Evolutionary conservation across 1,139 yeast genomes (phyloP).

Genomic region (Debaryomyces udenii): DNA sequence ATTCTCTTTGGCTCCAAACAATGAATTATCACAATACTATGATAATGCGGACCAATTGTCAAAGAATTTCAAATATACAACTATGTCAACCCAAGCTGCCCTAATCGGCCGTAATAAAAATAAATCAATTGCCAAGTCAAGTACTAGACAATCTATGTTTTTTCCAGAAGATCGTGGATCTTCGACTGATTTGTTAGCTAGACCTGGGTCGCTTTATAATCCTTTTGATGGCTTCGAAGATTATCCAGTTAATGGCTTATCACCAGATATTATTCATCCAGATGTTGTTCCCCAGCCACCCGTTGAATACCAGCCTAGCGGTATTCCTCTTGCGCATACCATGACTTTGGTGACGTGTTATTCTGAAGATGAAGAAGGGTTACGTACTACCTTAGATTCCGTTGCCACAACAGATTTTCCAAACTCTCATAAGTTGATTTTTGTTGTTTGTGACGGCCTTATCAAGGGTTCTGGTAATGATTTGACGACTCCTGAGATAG

Average conservation of each 20-base stretch:
- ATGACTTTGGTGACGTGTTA: constrained; percentile 89
- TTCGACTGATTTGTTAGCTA: constrained; percentile 39
- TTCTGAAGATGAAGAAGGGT: constrained; percentile 86
- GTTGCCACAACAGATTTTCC: constrained; percentile 92
- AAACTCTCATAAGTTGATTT: constrained; percentile 83
- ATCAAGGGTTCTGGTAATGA: constrained; percentile 94
- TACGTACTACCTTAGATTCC: constrained; percentile 88
- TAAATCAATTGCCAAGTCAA: constrained; percentile 17
- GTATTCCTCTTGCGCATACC: constrained; percentile 83
- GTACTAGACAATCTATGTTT: constrained; percentile 26
- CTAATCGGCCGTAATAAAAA: constrained; percentile 30
- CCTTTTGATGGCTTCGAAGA: constrained; percentile 49
- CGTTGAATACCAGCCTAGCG: constrained; percentile 82
- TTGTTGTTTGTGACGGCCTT: constrained; percentile 89
- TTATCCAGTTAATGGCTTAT: constrained; percentile 50
- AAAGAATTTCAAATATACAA: constrained; percentile 53
- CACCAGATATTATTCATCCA: constrained; percentile 72
- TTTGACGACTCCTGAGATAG: constrained; percentile 84
- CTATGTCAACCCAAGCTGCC: constrained; percentile 61
- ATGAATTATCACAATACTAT: constrained; percentile 44
- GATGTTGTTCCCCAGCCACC: constrained; percentile 88
- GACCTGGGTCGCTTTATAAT: constrained; percentile 37
- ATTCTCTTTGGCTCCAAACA: constrained; percentile 42
- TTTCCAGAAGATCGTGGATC: constrained; percentile 39
- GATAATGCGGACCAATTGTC: constrained; percentile 38